Evolutionary conservation across 495 filamentous ascomycete species (phyloP), one percentile per base, ranked within the genome.

Genomic region (Halenospora varia): DNA sequence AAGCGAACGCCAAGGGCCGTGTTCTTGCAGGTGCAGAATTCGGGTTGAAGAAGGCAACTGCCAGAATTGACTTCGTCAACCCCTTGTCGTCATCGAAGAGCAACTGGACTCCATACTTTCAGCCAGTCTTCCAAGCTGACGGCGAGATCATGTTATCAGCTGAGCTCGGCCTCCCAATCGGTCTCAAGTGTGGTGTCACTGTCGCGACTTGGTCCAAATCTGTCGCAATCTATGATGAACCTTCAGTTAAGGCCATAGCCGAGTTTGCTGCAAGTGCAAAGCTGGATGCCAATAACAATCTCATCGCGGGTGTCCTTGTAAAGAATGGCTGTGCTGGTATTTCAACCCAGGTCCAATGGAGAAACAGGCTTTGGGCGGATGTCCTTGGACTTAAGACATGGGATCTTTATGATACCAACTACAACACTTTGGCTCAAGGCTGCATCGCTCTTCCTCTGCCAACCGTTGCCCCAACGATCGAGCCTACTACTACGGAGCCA

Each of bases 141-240:
- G 60, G 60, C 19, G 55, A 59, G 41, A 44, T 62, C 48, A 59
- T 55, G 51, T 41, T 59, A 8, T 49, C 41, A 25, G 60, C 60
- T 26, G 29, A 51, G 15, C 45, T 62, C 17, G 56, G 60, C 13
- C 49, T 62, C 25, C 55, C 60, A 26, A 55, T 62, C 39, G 56
- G 55, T 25, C 39, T 62, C 23, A 54, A 59, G 26, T 54, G 39
- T 22, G 55, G 50, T 48, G 19, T 62, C n/a, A 47, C 48, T 39
- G 53, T 59, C 22, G 48, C 48, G 22, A 68, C 40, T 51, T 55
- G 15, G 23, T 54, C 51, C 19, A 55, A 75, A 67, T 70, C 72
- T 71, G 71, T 77, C 71, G 59, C 62, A 67, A 66, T 77, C 69
- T 71, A 74, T 65, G 75, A 70, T 61, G 68, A 59, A 50, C 60